Evolutionary conservation across 768 basidiomycete species (phyloP), one percentile per base, ranked within the genome.

Genomic region (Lactifluus subvellereus): DNA sequence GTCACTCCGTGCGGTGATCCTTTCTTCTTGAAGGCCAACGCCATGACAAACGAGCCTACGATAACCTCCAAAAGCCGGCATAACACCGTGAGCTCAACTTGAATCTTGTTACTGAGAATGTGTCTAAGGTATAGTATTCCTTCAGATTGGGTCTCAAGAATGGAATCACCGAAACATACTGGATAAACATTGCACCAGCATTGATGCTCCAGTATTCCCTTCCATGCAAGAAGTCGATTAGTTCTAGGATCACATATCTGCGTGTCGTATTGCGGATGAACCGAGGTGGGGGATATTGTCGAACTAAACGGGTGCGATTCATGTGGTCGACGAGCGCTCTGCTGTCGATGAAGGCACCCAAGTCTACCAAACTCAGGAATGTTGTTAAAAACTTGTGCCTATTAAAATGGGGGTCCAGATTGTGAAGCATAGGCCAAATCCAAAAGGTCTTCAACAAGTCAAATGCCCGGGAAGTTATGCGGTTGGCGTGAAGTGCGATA

Each of bases 261-360:
- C 2, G 16, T 6, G 8, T 37, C 6, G 32, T 4, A 1, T 3
- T 1, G 33, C 56, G 66, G 48, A 66, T 49, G 2, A 67, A 57
- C 6, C 1, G 27, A 37, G 53, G 4, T 0, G 55, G 65, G 1
- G 37, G 51, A 38, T 40, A 0, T 14, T 0, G 6, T n/a, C 30
- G 48, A 40, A 55, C 18, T 4, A 61, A 7, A 8, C 16, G 13
- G 14, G 57, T 63, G 8, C 66, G 66, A 20, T 11, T 4, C n/a
- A 66, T 20, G 18, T 59, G 43, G 4, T 66, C 42, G 18, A 43
- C 33, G n/a, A 67, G 55, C 5, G 60, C 60, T 33, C 4, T 32
- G 30, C n/a, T 51, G 48, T 67, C 59, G 22, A 67, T 51, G 33
- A 60, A 61, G 27, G 52, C 57, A n/a, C 66, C 66, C 10, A 67